phyloP scores from a whole-genome alignment of 805 yeast species.

The Vanderwaltozyma yarrowii region DNA sequence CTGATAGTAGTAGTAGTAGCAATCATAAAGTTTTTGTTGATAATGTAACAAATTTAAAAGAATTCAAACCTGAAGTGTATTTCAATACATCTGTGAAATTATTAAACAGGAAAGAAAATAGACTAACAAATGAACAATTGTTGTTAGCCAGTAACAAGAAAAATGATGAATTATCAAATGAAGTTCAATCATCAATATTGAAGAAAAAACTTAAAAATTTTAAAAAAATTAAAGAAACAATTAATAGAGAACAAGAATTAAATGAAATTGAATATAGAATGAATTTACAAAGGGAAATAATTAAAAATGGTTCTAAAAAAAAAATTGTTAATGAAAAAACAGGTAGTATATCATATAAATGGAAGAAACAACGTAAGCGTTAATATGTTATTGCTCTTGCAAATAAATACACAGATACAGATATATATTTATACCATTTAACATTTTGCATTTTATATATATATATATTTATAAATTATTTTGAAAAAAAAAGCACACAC shows the following conservation, averaged over 20 bases:
- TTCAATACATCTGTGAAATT: slow-evolving; percentile 64
- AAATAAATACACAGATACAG: no score
- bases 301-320: slow-evolving; percentile 87
- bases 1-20: slow-evolving; percentile 11
- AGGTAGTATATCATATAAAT: slow-evolving; percentile 68
- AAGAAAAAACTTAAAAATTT: slow-evolving; percentile 34
- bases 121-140: slow-evolving; percentile 55
- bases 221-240: slow-evolving; percentile 48
- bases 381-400: slow-evolving; percentile 6
- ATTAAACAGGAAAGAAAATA: slow-evolving; percentile 56
- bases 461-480: no score
- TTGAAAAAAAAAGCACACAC: no score
- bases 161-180: slow-evolving; percentile 3
- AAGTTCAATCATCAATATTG: slow-evolving; percentile 14
- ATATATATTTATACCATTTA: no score
- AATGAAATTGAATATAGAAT: slow-evolving; percentile 58
- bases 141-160: slow-evolving; percentile 26
- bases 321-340: slow-evolving; percentile 47
- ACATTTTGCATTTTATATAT: no score
- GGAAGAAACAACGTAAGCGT: slow-evolving; percentile 71
- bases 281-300: slow-evolving; percentile 72
- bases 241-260: slow-evolving; percentile 63
- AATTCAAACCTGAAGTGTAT: slow-evolving; percentile 52
- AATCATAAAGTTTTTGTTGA: slow-evolving; percentile 84
- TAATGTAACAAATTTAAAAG: slow-evolving; percentile 39